Evolutionary conservation across 2,329 filamentous ascomycete species (phyloP).

Genomic region (Cercospora berteroae): DNA sequence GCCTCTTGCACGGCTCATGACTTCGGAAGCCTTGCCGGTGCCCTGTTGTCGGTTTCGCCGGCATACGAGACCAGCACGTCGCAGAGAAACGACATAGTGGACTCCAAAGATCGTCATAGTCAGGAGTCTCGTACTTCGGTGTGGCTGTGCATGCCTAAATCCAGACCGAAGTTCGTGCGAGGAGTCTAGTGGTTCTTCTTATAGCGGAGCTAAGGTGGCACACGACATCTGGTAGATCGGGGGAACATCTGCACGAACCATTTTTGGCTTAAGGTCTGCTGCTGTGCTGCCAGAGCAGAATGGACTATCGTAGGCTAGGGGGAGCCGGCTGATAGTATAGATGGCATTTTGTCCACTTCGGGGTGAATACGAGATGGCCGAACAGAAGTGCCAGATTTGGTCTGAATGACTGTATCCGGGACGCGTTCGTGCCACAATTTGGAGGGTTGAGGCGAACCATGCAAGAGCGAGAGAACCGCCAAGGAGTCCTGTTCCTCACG

Average conservation of each 20-base stretch:
- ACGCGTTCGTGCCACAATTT: neutral
- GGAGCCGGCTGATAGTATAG: neutral
- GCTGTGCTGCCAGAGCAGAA: neutral
- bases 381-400: neutral
- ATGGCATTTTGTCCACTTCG: neutral
- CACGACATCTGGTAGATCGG: neutral
- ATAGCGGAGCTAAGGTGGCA: neutral
- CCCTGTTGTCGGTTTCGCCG: neutral
- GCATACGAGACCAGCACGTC: neutral
- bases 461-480: neutral
- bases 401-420: neutral
- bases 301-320: neutral
- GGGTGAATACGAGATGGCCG: neutral
- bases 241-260: neutral
- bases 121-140: neutral
- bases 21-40: neutral
- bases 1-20: neutral
- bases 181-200: neutral
- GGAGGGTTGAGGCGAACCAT: neutral
- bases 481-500: neutral
- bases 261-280: neutral
- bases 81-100: neutral
- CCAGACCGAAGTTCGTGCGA: neutral
- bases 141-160: neutral
- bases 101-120: neutral